Evolutionary conservation across 495 filamentous ascomycete genomes (phyloP), one percentile per base, ranked within the genome.

Genomic region (Aspergillus indologenus): DNA sequence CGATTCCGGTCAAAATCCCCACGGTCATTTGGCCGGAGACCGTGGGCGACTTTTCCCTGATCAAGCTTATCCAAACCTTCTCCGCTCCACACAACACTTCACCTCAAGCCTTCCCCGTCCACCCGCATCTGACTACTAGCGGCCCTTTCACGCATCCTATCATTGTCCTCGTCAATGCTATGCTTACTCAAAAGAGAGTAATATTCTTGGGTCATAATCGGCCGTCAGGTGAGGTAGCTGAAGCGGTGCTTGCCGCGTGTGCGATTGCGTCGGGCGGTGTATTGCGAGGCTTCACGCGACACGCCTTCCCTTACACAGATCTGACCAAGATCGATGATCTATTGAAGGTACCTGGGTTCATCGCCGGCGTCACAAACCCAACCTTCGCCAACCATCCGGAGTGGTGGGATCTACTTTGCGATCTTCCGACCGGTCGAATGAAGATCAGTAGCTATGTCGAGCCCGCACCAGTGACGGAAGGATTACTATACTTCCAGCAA

Each of bases 401-500:
- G 65, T 99, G 94, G 94, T 99, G 94, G 94, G 94, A 99, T 72
- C 71, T 99, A 8, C 81, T 99, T 17, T 99, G 94, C 69, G 94
- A 99, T 69, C 78, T 99, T 26, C 88, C 91, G 3, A 92, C 87
- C 2, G 94, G 94, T 26, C 84, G 91, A 17, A 95, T 99, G 77
- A 95, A 93, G 71, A 96, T 99, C 66, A 95, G 88, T 65, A 86
- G 76, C 66, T 83, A 83, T 61, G 89, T 97, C 56, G 91, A 95
- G 56, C 68, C 76, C 14, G 89, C 89, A 1, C 83, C 86, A 1
- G 70, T 91, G 19, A 96, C 90, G 0, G 92, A 96, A 62, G 91
- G 91, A 1, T 73, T 93, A 6, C 64, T 86, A 6, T 92, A 89
- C 67, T 97, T 96, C 71, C 90, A 95, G 65, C 89, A 93, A 65